phyloP scores from a whole-genome alignment of 345 rosid species.

The Abelmoschus esculentus region DNA sequence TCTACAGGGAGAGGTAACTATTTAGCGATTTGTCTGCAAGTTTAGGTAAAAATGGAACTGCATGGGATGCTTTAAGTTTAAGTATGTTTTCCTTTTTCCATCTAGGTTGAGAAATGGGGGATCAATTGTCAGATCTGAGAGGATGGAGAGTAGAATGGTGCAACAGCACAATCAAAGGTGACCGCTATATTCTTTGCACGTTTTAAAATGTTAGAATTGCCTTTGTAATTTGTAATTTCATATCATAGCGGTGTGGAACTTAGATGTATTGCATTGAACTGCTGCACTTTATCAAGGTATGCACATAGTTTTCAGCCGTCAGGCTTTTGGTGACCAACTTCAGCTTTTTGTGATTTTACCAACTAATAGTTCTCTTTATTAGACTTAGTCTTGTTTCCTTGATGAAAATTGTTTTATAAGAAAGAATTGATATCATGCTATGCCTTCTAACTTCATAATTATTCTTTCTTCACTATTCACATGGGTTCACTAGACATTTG shows the following conservation, averaged over 20 bases:
- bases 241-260: background rate
- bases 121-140: conserved; percentile 81
- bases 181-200: background rate
- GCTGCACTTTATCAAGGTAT: background rate
- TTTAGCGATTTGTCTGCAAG: conserved; percentile 7
- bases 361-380: background rate
- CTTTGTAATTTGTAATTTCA: background rate
- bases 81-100: background rate
- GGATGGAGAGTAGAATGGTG: conserved; percentile 53
- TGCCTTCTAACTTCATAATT: background rate
- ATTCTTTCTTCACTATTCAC: background rate
- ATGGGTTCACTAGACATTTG: background rate
- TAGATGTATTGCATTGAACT: background rate
- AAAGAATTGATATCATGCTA: background rate
- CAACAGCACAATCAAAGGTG: conserved; percentile 42
- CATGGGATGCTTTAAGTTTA: conserved; percentile 12
- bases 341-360: background rate
- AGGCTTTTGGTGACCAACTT: background rate
- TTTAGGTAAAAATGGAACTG: conserved; percentile 11
- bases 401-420: background rate
- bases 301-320: background rate
- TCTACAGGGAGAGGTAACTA: conserved; percentile 81
- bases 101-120: conserved; percentile 51
- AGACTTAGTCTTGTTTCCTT: background rate
- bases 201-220: background rate